These are phyloP conservation scores for Rhodotorula kratochvilovae DNA, from an alignment of 768 basidiomycete species.

Conservation along the genomic window DNA sequence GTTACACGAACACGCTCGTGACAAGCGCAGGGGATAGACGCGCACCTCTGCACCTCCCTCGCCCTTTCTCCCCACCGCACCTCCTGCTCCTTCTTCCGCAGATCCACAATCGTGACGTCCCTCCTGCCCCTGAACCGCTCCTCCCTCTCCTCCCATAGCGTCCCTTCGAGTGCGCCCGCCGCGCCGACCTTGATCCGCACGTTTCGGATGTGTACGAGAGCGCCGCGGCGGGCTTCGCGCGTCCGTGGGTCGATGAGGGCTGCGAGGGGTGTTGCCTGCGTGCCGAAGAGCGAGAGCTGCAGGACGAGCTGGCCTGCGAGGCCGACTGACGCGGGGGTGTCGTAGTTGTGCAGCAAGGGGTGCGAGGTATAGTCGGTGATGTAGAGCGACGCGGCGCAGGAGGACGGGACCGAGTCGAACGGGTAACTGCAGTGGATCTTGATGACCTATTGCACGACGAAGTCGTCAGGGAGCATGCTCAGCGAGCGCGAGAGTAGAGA, in stretches of 20 bases:
- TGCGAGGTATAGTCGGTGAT: constrained; percentile 25
- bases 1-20: background rate
- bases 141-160: constrained; percentile 8
- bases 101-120: background rate
- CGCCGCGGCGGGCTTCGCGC: background rate
- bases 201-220: constrained; percentile 3
- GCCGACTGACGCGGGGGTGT: background rate
- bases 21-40: background rate
- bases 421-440: background rate
- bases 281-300: constrained; percentile 13
- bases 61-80: background rate
- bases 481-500: background rate
- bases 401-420: background rate
- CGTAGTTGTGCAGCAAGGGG: background rate
- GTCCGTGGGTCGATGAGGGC: background rate
- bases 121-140: background rate
- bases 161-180: background rate
- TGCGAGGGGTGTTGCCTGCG: background rate
- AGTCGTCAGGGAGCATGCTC: too few relatives aligned
- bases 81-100: background rate
- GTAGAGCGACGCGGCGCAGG: constrained; percentile 1
- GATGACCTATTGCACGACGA: background rate
- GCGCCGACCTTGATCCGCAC: background rate
- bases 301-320: constrained; percentile 1
- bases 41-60: constrained; percentile 6